Evolutionary conservation across 2,329 filamentous ascomycete genomes (phyloP).

Genomic region (Cladosporium sphaerospermum): DNA sequence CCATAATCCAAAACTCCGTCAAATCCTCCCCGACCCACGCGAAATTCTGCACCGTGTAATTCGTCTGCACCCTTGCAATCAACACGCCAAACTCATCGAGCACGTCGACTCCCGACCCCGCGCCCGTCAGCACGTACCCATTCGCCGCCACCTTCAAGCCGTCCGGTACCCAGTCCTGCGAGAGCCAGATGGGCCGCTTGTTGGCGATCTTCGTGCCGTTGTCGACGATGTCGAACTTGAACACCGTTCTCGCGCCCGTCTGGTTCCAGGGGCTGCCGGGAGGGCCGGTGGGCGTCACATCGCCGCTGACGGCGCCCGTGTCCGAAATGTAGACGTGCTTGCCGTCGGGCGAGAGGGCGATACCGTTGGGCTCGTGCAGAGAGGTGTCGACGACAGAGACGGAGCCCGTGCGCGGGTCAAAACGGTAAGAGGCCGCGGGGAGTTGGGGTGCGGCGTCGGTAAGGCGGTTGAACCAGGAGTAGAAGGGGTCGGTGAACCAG

Average conservation of each 20-base stretch:
- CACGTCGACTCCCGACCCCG: slow-evolving; percentile 37
- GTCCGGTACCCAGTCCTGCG: slow-evolving; percentile 37
- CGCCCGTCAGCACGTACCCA: slow-evolving; percentile 36
- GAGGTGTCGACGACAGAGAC: slow-evolving; percentile 38
- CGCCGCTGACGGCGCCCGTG: slow-evolving; percentile 28
- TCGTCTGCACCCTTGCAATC: slow-evolving; percentile 38
- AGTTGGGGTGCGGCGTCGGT: slow-evolving; percentile 33
- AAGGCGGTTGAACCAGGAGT: slow-evolving; percentile 33
- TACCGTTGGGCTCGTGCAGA: slow-evolving; percentile 40
- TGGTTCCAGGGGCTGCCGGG: slow-evolving; percentile 28
- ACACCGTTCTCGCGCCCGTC: slow-evolving; percentile 30
- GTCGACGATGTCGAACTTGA: slow-evolving; percentile 35
- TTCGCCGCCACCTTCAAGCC: slow-evolving; percentile 39
- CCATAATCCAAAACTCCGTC: slow-evolving; percentile 37
- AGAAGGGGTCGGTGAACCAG: slow-evolving; percentile 46
- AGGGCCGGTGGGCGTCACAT: slow-evolving; percentile 21
- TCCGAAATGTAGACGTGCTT: slow-evolving; percentile 43
- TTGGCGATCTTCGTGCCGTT: slow-evolving; percentile 32
- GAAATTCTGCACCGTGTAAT: slow-evolving; percentile 41
- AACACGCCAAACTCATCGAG: slow-evolving; percentile 34
- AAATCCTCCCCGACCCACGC: slow-evolving; percentile 37
- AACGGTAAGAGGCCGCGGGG: slow-evolving; percentile 36
- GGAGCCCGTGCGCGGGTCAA: slow-evolving; percentile 35
- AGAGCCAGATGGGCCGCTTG: slow-evolving; percentile 36
- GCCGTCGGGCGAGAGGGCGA: slow-evolving; percentile 40